Evolutionary conservation across 352 stramenopile species (phyloP), one percentile per base, ranked within the genome.

Genomic region (Phytophthora sojae): DNA sequence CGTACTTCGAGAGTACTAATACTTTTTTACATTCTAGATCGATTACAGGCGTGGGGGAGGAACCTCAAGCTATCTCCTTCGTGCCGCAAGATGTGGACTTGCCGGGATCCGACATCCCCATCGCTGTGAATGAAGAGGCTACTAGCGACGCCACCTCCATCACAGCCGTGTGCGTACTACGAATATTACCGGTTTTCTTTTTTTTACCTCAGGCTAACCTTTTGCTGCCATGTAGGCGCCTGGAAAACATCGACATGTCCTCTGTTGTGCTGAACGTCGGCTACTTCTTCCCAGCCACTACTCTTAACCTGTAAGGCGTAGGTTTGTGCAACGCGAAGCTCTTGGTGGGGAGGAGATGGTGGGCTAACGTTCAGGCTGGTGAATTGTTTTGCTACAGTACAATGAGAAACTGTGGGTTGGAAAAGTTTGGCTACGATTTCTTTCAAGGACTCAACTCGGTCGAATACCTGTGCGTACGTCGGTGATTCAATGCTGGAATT

Each of bases 331-430:
- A 9, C 42, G 67, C 17, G 8, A 17, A n/a, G 54, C 49, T 54
- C 29, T 35, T 35, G 6, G 29, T 35, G 21, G 21, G 21, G 21
- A 21, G 21, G 21, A 21, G 21, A 21, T 21, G 4, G 9, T 26
- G n/a, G 25, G 52, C 57, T 61, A 57, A 59, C 25, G 12, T 2
- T 44, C 12, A 17, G 14, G 4, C 12, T 44, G 12, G 37, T 44
- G 37, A 12, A 44, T 30, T 11, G 9, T 44, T 17, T 4, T 56
- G 21, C 15, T 19, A 17, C 25, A 85, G 77, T 35, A 81, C 72
- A 1, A 75, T 88, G 59, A 72, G 69, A 45, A 82, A 81, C 58
- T 85, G 75, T 57, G 79, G 69, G 19, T 51, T 88, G n/a, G 69
- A 62, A 8, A 72, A 63, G 5, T 77, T 82, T 39, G 68, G 66